Base-by-base conservation (phyloP, 306 rosid species). In the Cicer pinnatifidum region DNA sequence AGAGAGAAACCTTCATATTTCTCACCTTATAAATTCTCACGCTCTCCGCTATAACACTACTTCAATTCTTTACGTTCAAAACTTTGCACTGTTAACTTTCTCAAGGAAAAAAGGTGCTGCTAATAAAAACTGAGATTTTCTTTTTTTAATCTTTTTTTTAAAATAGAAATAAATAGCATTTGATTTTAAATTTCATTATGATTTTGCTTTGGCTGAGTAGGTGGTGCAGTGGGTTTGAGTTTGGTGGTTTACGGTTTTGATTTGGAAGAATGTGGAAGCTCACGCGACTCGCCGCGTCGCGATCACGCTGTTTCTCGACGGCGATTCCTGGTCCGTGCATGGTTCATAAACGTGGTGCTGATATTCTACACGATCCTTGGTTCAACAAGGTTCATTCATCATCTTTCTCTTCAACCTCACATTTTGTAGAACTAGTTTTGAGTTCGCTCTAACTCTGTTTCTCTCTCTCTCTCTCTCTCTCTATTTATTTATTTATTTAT, bases 331-430 rank as follows among this genome's bases (percentile, higher is more conserved):
- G 88, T 12, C 97, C 99, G 0, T 90, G 95, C 83, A 90, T 95
- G 75, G 90, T 95, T 45, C 99, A 90, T 70, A 95, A 95, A 78
- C 99, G 99, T 58, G 99, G 99, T 43, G 89, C 99, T 73, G 99
- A 95, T 67, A 95, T 95, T 82, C 99, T 95, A 57, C 99, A 95
- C 47, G 99, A 95, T 85, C 99, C 99, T 5, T 95, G 97, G 99
- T 91, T 91, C 88, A 95, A 95, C 77, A 95, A 95, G 99, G 99
- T 95, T 75, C 57, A 7, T 17, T 75, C 51, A 8, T 17, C 23
- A 47, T 62, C 41, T 65, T 20, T 8, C 7, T 40, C 23, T 67
- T 80, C 5, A 0, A 66, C 1, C 11, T 80, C 50, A 39, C 6
- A 7, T 8, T 15, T 51, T 51, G 9, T 35, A 45, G 35, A 28